Base-by-base conservation (phyloP, 2,329 filamentous ascomycete genomes). In the Fusarium neocosmosporiellum region DNA sequence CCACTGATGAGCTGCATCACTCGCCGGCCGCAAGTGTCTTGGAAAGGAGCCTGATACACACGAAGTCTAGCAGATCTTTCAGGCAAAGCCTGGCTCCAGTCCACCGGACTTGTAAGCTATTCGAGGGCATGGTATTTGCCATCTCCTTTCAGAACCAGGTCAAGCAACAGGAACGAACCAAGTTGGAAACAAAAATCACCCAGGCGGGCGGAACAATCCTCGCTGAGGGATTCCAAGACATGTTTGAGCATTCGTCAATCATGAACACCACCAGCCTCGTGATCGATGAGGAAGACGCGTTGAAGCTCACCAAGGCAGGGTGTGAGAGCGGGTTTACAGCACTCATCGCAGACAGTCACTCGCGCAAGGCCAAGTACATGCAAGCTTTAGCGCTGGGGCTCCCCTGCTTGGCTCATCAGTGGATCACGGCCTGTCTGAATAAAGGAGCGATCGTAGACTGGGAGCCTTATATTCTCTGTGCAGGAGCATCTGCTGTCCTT, bases 361-460 rank as follows among this genome's bases (percentile, higher is more conserved):
- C 93, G 8, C 91, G 96, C 54, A 95, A 94, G 71, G 89, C 91
- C 58, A 99, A 98, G 80, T 98, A 96, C 81, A 93, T 98, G 87
- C 95, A 98, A 83, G 96, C 96, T 0, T 88, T 99, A 3, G 95
- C 96, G 0, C 88, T 99, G 1, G 94, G 94, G 1, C 83, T 99
- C 0, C 96, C 96, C 0, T 98, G 95, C 77, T 86, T 99, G 2
- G 92, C 94, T 7, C 88, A 91, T 7, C 91, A 92, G 63, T 99
- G 96, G 96, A 85, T 97, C 55, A 87, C 89, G 29, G 88, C 93
- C 58, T 98, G 94, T 70, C 81, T 96, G 4, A 81, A 86, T 1
- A 89, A 89, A 34, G 85, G 86, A 7, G 79, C 83, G 9, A 82
- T 96, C 0, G 82, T 97, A 1, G 89, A 93, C 59, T 98, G 95